A percentile compares a stretch with the other conserved stretches of the same genome.
Conservation (phyloP, 169 alveolate genomes). For the Neospora caninum region DNA sequence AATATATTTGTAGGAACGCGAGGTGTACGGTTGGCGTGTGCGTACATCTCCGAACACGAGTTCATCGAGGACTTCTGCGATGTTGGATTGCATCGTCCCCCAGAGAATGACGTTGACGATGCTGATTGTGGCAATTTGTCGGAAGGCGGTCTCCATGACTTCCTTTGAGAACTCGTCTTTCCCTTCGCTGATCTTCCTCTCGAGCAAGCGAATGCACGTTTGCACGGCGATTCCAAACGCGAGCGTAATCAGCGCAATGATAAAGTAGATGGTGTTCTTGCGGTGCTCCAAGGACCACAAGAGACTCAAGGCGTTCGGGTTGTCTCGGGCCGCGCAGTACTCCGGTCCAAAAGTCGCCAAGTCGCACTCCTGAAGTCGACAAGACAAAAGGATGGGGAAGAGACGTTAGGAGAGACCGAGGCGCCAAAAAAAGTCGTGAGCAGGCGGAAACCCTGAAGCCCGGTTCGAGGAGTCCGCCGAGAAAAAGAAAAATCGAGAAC, state of each 20-base stretch:
- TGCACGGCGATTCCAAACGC: slow-evolving; percentile 74
- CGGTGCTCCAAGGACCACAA: slow-evolving; percentile 72
- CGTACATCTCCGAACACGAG: slow-evolving; percentile 77
- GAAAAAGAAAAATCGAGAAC: too few species aligned
- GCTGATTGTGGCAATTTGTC: slow-evolving; percentile 83
- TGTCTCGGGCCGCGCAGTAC: slow-evolving; percentile 69
- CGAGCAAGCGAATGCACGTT: slow-evolving; percentile 69
- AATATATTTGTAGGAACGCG: too few species aligned
- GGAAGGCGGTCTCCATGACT: slow-evolving; percentile 81
- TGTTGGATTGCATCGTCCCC: slow-evolving; percentile 83
- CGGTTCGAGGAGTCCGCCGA: too few species aligned
- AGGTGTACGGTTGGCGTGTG: not conserved
- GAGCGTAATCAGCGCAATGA: slow-evolving; percentile 73
- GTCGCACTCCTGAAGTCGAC: slow-evolving; percentile 68
- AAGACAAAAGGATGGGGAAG: not conserved
- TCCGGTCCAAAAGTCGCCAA: slow-evolving; percentile 78
- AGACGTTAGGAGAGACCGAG: not conserved
- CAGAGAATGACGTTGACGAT: slow-evolving; percentile 81
- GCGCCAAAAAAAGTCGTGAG: not conserved
- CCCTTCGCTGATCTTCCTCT: slow-evolving; percentile 74
- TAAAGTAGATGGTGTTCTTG: slow-evolving; percentile 71
- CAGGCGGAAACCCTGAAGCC: too few species aligned
- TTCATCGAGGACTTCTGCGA: slow-evolving; percentile 80
- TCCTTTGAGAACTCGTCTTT: slow-evolving; percentile 81
- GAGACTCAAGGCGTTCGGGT: slow-evolving; percentile 72